Base-by-base conservation (phyloP, 192 early-diverging fungal species). In the Backusella luteola region DNA sequence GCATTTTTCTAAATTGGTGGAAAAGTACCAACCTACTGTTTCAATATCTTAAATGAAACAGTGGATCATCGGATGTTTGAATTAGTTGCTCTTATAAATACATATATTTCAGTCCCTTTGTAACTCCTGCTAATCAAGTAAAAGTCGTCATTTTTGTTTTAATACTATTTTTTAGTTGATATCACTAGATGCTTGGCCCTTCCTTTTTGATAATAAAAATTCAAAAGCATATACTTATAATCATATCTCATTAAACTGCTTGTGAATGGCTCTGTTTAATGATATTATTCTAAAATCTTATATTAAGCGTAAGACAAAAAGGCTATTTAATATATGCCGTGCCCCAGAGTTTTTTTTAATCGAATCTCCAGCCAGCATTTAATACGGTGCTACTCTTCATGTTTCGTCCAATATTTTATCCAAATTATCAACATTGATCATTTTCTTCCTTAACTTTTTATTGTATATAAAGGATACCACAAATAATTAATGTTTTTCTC, bases 1-100 rank as follows among this genome's bases (percentile, higher is more conserved):
- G 56, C 56, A 63, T 63, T 29, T 63, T 63, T 63, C 56, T 63
- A 63, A 63, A 63, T 63, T 63, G 56, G 56, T 63, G 56, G 56
- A 63, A 63, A 63, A 23, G 11, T 63, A 63, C 56, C 56, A 63
- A 63, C 23, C 0, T 26, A 2, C 56, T 63, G 56, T 63, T 29
- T 63, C 56, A 29, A 63, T 63, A 29, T 26, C 56, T 23, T 63
- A 63, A 56, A 63, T 29, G 56, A 63, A 63, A 63, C 56, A 63
- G 12, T 26, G 26, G 23, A 63, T 63, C 23, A 63, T 29, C 11
- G 21, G 56, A 12, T 29, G 21, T 63, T 63, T 23, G 26, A 63
- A 63, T 29, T 63, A 9, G 9, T 9, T 56, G n/a, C 23, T 23
- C 21, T 56, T 32, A 32, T 3, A 32, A 32, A 32, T 56, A 9